Evolutionary conservation across 1,284 basidiomycete genomes (phyloP).

Genomic region (Mycocalia duriaeana): DNA sequence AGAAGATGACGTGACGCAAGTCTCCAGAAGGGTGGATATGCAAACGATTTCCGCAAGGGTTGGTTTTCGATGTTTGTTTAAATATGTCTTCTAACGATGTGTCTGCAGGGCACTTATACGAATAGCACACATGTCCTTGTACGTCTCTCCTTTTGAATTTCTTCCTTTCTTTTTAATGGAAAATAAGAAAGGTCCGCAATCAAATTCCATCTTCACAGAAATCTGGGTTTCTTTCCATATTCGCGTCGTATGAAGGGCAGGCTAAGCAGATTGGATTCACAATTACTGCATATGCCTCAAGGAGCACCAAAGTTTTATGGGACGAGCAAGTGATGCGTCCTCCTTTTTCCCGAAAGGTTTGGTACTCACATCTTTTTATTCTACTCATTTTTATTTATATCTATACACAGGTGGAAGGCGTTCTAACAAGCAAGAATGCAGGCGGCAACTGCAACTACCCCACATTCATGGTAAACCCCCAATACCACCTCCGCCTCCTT

Average conservation of each 20-base stretch:
- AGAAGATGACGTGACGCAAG: slow-evolving; percentile 36
- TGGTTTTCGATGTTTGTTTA: no score
- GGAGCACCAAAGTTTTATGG: slow-evolving; percentile 42
- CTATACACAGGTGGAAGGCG: slow-evolving; percentile 47
- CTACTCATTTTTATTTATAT: not conserved
- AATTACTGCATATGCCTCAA: slow-evolving; percentile 49
- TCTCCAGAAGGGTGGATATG: slow-evolving; percentile 17
- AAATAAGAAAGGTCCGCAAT: slow-evolving; percentile 29
- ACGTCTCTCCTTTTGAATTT: slow-evolving; percentile 12
- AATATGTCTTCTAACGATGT: no score
- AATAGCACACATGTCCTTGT: slow-evolving; percentile 78
- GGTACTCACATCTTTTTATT: slow-evolving; percentile 11
- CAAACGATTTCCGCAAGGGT: slow-evolving; percentile 33
- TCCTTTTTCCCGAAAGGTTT: slow-evolving; percentile 42
- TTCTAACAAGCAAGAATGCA: slow-evolving; percentile 66
- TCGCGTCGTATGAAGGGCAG: slow-evolving; percentile 62
- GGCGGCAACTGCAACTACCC: slow-evolving; percentile 81
- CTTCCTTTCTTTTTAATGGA: not conserved
- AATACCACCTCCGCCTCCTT: slow-evolving; percentile 68
- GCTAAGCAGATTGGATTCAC: slow-evolving; percentile 61
- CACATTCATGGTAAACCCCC: slow-evolving; percentile 87
- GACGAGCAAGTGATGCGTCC: slow-evolving; percentile 33
- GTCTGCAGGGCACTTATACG: slow-evolving; percentile 65
- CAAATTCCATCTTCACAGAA: slow-evolving; percentile 30
- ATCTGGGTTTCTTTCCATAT: slow-evolving; percentile 46